Base-by-base conservation (phyloP, 2,329 filamentous ascomycete species). In the Fusarium globosum region DNA sequence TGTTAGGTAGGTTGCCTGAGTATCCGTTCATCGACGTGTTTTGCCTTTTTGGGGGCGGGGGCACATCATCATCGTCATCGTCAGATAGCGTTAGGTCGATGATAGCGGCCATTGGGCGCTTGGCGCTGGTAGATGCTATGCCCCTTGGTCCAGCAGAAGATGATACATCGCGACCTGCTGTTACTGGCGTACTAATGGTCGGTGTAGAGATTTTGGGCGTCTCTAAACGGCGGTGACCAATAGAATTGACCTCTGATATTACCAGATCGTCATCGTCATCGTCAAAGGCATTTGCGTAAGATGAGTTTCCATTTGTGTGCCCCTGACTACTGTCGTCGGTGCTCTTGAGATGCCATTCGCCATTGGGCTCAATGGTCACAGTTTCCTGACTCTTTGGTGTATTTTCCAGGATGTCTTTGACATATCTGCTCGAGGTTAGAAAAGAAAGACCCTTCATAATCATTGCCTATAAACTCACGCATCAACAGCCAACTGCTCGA, bases 361-460 rank as follows among this genome's bases (percentile, higher is more conserved):
- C 96, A 73, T 95, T 88, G 2, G 96, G 94, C 77, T 98, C 94
- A 46, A 99, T 94, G 2, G 92, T 95, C 33, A 98, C 95, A 76
- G 97, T 93, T 64, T 98, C 95, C 1, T 92, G 86, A 26, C 89
- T 90, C 45, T 86, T 87, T 0, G 91, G 83, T 1, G 96, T 97
- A 39, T 89, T 91, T 63, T 89, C 86, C 33, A 99, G 84, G 61
- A 99, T 98, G 72, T 97, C 93, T 78, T 92, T 91, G 21, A 97
- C 95, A 80, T 97, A 97, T 78, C 92, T 94, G 52, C 51, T 18
- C 1, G 15, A 15, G 26, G 38, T 80, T 63, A 80, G 74, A 45
- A 65, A 33, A 41, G n/a, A 6, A 43, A 10, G 12, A 36, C 20
- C 16, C 4, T 51, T 33, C 13, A 52, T 26, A 20, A 59, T 10